Evolutionary conservation across 192 early-diverging fungal genomes (phyloP), one percentile per base, ranked within the genome.

Genomic region (Diversispora epigaea): DNA sequence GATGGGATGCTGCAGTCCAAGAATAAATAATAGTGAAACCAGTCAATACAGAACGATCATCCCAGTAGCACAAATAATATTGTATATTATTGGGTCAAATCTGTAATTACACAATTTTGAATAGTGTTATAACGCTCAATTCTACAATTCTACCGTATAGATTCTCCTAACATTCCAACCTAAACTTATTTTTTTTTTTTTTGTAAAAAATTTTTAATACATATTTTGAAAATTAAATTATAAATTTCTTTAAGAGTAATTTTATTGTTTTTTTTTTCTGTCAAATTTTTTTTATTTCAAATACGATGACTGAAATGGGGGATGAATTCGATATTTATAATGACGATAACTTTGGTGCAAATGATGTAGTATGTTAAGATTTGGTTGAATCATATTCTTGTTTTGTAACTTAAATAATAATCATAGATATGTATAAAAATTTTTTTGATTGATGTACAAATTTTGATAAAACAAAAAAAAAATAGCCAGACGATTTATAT

Each of bases 401-500:
- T 17, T 45, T 21, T 11, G 6, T 50, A 49, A 45, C 0, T 8
- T 52, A 47, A 63, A 39, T 41, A 39, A 12, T 22, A 32, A 32
- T 32, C 25, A 1, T 32, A 32, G 25, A 32, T 32, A 32, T 32
- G 25, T 32, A 32, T 32, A 32, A 1, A 32, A 32, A 32, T 65
- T n/a, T 44, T 64, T 44, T 64, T 65, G 4, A 40, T 65, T 65
- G 7, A 40, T 39, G 60, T 22, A 43, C 21, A 8, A 47, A 21
- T 56, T 39, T 14, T 39, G 19, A 32, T 32, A 17, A 12, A 5
- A 25, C n/a, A 50, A 46, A 72, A 62, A 43, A 11, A 41, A 62
- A 54, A 54, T 54, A 80, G 79, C 68, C 75, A 5, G 77, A 80
- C 22, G 81, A 83, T 73, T 62, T 83, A 14, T 76, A 80, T 50